A percentile compares a stretch with the other conserved stretches of the same genome.
phyloP scores from a whole-genome alignment of 2,329 filamentous ascomycete genomes.

The Blastomyces percursus region DNA sequence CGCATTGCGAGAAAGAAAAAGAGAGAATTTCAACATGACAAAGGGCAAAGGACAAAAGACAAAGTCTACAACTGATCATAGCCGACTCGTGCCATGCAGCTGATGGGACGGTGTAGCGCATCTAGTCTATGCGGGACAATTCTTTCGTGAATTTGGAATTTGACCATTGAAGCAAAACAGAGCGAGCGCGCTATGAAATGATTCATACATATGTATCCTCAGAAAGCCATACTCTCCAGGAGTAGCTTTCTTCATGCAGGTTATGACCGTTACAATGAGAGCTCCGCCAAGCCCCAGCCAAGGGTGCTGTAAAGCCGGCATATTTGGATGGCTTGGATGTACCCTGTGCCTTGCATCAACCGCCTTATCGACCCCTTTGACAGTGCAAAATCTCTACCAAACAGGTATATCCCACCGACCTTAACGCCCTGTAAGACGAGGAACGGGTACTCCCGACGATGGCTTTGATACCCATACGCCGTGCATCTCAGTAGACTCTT shows the following conservation, averaged over 20 bases:
- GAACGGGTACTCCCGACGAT: too few relatives aligned
- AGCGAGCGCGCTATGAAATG: not conserved
- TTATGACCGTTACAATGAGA: not conserved
- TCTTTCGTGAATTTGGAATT: not conserved
- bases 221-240: not conserved
- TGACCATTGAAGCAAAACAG: not conserved
- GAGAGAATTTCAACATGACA: too few relatives aligned
- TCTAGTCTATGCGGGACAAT: not conserved
- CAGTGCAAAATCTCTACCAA: not conserved
- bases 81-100: not conserved
- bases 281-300: not conserved
- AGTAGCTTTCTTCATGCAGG: not conserved
- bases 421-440: not conserved
- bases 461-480: not conserved
- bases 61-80: not conserved
- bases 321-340: not conserved
- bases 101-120: not conserved
- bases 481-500: not conserved
- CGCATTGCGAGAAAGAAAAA: not conserved
- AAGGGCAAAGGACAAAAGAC: too few relatives aligned
- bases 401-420: not conserved
- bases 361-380: not conserved
- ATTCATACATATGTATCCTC: not conserved
- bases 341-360: not conserved
- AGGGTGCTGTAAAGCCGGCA: not conserved